phyloP scores from a whole-genome alignment of 192 early-diverging fungal genomes.

The Phycomyces blakesleeanus region DNA sequence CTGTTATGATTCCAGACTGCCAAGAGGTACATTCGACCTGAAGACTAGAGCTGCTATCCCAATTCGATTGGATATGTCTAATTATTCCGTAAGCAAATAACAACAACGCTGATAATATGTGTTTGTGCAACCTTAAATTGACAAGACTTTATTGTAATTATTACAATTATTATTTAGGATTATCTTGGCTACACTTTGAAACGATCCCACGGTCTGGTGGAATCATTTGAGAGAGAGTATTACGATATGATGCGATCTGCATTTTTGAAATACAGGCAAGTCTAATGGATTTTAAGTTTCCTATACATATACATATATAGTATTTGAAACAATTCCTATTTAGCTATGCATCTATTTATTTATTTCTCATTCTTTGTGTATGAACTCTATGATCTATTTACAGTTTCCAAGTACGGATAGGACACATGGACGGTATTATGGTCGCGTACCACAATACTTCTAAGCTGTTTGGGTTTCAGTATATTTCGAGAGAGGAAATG shows the following conservation, averaged over 20 bases:
- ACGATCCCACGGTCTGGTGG: conserved; percentile 57
- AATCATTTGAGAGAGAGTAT: conserved; percentile 90
- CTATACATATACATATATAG: too few species aligned
- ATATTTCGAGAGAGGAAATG: conserved; percentile 80
- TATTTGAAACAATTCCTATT: too few species aligned
- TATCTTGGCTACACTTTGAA: conserved; percentile 70
- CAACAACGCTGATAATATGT: too few species aligned
- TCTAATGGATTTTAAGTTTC: background rate
- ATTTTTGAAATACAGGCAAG: conserved; percentile 77
- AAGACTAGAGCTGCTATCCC: conserved; percentile 85
- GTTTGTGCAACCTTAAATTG: background rate
- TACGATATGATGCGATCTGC: conserved; percentile 92
- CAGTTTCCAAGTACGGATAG: conserved; percentile 89
- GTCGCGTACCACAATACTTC: conserved; percentile 91
- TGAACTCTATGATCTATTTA: too few species aligned
- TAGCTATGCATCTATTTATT: too few species aligned
- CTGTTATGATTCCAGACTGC: conserved; percentile 71
- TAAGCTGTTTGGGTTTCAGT: conserved; percentile 93
- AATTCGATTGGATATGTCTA: conserved; percentile 74
- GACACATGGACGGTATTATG: conserved; percentile 93
- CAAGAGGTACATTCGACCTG: conserved; percentile 83
- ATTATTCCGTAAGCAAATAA: conserved; percentile 55
- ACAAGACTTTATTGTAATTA: too few species aligned
- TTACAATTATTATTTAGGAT: conserved; percentile 13
- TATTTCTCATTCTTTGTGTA: too few species aligned